These are phyloP conservation scores for Batkoa obscura DNA, from an alignment of 371 early-diverging fungal genomes.

Conservation along the genomic window DNA sequence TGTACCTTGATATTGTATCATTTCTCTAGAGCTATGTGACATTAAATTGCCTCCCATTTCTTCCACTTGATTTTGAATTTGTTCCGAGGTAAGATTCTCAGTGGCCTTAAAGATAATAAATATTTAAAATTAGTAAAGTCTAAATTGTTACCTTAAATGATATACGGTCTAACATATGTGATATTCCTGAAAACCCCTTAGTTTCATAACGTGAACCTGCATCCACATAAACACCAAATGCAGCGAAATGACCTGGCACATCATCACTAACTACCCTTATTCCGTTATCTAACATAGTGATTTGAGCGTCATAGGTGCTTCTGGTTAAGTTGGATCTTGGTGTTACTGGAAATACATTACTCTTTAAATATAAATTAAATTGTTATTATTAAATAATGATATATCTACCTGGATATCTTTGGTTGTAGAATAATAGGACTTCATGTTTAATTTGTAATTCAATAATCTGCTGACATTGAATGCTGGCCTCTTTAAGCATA, in stretches of 20 bases:
- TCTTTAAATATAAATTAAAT: too few species aligned
- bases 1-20: slow-evolving; percentile 83
- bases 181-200: slow-evolving; percentile 40
- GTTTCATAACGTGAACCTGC: slow-evolving; percentile 79
- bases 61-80: slow-evolving; percentile 61
- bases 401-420: too few species aligned
- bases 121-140: neutral
- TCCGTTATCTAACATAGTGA: slow-evolving; percentile 73
- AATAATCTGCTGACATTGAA: too few species aligned
- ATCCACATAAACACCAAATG: slow-evolving; percentile 74
- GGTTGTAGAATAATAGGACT: too few species aligned
- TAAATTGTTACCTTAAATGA: slow-evolving; percentile 59
- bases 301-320: neutral
- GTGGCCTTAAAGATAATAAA: slow-evolving; percentile 24
- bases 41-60: slow-evolving; percentile 75
- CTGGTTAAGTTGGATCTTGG: too few species aligned
- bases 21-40: slow-evolving; percentile 79
- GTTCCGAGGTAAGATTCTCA: slow-evolving; percentile 30
- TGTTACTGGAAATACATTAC: too few species aligned
- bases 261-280: slow-evolving; percentile 63
- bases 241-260: slow-evolving; percentile 73
- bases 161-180: slow-evolving; percentile 73
- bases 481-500: too few species aligned
- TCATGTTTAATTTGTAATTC: too few species aligned
- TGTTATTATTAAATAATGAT: too few species aligned